A percentile compares a stretch with the other conserved stretches of the same genome.
Evolutionary conservation across 2,329 filamentous ascomycete genomes (phyloP).

Genomic region (Nannizziopsis arthrosporioides): DNA sequence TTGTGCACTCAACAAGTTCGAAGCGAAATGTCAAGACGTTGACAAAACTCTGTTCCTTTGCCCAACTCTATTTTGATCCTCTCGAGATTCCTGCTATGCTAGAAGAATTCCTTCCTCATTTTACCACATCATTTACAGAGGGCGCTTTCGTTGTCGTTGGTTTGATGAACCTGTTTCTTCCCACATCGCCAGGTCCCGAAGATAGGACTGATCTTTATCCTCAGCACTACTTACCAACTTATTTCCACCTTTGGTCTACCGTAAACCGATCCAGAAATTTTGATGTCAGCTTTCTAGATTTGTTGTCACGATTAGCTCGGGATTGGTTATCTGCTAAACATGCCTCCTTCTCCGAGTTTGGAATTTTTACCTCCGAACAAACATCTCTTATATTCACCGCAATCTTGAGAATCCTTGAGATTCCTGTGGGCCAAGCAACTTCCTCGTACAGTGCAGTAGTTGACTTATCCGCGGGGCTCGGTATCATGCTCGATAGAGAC

Average conservation of each 20-base stretch:
- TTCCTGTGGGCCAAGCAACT: slow-evolving; percentile 89
- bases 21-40: slow-evolving; percentile 61
- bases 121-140: slow-evolving; percentile 84
- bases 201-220: slow-evolving; percentile 67
- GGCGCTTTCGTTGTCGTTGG: slow-evolving; percentile 89
- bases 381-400: slow-evolving; percentile 88
- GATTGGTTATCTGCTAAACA: slow-evolving; percentile 67
- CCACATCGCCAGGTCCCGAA: slow-evolving; percentile 59
- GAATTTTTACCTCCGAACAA: slow-evolving; percentile 85
- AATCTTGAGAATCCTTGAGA: slow-evolving; percentile 77
- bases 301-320: slow-evolving; percentile 74
- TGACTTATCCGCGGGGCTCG: slow-evolving; percentile 72
- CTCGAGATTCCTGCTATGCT: slow-evolving; percentile 70
- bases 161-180: slow-evolving; percentile 73
- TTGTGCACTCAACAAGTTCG: slow-evolving; percentile 49
- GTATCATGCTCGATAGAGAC: slow-evolving; percentile 79
- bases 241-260: slow-evolving; percentile 94
- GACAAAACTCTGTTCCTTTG: slow-evolving; percentile 79
- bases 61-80: slow-evolving; percentile 86
- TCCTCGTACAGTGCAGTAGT: slow-evolving; percentile 75
- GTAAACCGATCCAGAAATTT: slow-evolving; percentile 79
- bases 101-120: slow-evolving; percentile 71
- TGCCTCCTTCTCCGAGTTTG: slow-evolving; percentile 71
- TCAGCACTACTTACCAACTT: slow-evolving; percentile 77
- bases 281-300: slow-evolving; percentile 78